These are phyloP conservation scores for Prunus davidiana DNA, from an alignment of 306 rosid species.

Conservation along the genomic window DNA sequence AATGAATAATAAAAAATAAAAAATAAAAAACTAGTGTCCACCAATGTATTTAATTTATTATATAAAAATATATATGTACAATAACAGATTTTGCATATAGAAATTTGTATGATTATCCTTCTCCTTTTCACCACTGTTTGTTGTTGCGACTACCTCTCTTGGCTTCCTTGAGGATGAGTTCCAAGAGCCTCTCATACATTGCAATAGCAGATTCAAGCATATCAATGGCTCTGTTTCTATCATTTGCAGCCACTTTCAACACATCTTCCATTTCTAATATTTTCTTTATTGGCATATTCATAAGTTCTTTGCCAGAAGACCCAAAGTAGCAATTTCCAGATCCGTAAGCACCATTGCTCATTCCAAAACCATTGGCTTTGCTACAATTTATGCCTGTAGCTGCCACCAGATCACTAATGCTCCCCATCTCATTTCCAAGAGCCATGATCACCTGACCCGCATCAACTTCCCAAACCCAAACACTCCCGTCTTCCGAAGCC, in stretches of 20 bases:
- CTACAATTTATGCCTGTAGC: constrained; percentile 18
- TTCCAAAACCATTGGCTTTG: neutral
- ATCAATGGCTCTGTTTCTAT: constrained; percentile 50
- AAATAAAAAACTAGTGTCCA: neutral
- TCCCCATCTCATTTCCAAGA: constrained; percentile 33
- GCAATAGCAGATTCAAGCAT: constrained; percentile 64
- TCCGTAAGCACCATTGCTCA: neutral
- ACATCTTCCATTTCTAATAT: constrained; percentile 35
- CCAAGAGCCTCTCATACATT: constrained; percentile 60
- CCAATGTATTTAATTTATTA: neutral
- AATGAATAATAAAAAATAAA: neutral
- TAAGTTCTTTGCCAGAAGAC: constrained; percentile 23
- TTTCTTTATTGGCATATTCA: constrained; percentile 24
- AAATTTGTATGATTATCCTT: neutral
- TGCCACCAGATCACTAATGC: constrained; percentile 53
- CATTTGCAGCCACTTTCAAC: constrained; percentile 21
- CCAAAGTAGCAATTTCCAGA: neutral
- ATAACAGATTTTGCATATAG: neutral
- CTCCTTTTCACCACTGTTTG: neutral
- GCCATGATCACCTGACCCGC: constrained; percentile 39
- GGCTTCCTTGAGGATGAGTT: constrained; percentile 64
- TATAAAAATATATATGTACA: neutral
- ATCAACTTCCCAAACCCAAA: constrained; percentile 54
- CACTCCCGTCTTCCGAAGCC: constrained; percentile 68
- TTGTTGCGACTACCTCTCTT: constrained; percentile 11